phyloP scores from a whole-genome alignment of 768 basidiomycete species.

The Rhodotorula taiwanensis region DNA sequence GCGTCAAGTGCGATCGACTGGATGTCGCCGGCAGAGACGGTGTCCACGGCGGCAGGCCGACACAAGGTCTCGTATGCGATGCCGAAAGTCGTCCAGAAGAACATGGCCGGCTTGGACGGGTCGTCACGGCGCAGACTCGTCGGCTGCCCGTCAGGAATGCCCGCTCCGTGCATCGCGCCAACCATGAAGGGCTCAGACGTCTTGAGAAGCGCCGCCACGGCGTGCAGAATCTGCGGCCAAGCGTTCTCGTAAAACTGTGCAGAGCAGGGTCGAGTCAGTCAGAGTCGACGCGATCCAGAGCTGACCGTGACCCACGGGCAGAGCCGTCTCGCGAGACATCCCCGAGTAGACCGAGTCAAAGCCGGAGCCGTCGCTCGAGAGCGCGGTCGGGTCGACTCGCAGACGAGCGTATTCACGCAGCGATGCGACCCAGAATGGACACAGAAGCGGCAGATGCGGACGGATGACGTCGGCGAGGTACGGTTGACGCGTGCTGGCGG shows the following conservation, averaged over 20 bases:
- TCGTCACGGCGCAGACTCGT: conserved; percentile 33
- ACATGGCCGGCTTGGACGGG: conserved; percentile 60
- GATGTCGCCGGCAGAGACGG: conserved; percentile 40
- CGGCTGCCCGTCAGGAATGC: conserved; percentile 38
- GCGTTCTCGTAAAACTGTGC: conserved; percentile 75
- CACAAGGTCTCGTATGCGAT: conserved; percentile 85
- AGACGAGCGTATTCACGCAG: conserved; percentile 89
- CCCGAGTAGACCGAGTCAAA: conserved; percentile 78
- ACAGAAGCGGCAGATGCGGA: conserved; percentile 67
- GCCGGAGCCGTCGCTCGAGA: conserved; percentile 58
- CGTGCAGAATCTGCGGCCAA: conserved; percentile 76
- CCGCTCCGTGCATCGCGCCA: conserved; percentile 74
- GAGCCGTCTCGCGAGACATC: conserved; percentile 77
- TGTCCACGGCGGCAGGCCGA: conserved; percentile 52
- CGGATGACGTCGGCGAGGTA: conserved; percentile 76
- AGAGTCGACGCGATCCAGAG: too few species aligned
- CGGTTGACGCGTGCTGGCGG: conserved; percentile 62
- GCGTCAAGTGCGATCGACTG: conserved; percentile 64
- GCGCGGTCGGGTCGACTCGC: conserved; percentile 69
- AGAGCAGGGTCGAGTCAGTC: not conserved
- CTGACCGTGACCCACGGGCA: conserved; percentile 63
- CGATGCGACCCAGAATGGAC: conserved; percentile 77
- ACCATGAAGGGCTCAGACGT: conserved; percentile 60
- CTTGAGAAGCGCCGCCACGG: conserved; percentile 73
- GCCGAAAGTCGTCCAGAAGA: conserved; percentile 86